These are phyloP conservation scores for Moniliophthora roreri DNA, from an alignment of 1,284 basidiomycete species.

Conservation along the genomic window DNA sequence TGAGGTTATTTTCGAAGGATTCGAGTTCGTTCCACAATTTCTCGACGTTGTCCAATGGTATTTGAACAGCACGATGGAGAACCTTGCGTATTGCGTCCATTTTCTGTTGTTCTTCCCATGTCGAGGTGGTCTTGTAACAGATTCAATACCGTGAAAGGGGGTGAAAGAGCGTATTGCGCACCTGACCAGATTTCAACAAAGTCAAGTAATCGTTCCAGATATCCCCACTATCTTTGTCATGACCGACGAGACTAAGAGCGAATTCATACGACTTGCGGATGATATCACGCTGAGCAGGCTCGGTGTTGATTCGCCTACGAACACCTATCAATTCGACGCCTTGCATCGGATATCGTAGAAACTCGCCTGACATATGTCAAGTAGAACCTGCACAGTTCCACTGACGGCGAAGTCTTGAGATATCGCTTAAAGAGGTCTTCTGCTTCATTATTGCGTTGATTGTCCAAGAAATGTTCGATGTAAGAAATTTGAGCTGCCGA, in stretches of 20 bases:
- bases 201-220: constrained; percentile 83
- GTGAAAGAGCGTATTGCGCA: constrained; percentile 31
- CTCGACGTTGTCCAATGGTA: constrained; percentile 94
- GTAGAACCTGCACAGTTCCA: constrained; percentile 88
- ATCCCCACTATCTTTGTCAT: constrained; percentile 75
- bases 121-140: constrained; percentile 57
- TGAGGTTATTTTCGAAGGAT: constrained; percentile 88
- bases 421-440: constrained; percentile 82
- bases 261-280: constrained; percentile 94
- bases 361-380: constrained; percentile 71
- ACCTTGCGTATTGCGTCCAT: constrained; percentile 92
- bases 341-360: constrained; percentile 4
- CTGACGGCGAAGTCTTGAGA: constrained; percentile 77
- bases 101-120: constrained; percentile 96
- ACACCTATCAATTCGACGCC: constrained; percentile 3
- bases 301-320: constrained; percentile 52
- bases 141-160: constrained; percentile 6
- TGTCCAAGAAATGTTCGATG: constrained; percentile 74
- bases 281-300: constrained; percentile 62
- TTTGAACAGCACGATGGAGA: constrained; percentile 92
- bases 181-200: constrained; percentile 81
- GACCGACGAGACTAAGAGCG: constrained; percentile 87
- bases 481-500: constrained; percentile 79
- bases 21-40: constrained; percentile 95
- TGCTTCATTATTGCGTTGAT: constrained; percentile 65